Base-by-base conservation (phyloP, 73 alveolate genomes). In the Diophrys sp. region DNA sequence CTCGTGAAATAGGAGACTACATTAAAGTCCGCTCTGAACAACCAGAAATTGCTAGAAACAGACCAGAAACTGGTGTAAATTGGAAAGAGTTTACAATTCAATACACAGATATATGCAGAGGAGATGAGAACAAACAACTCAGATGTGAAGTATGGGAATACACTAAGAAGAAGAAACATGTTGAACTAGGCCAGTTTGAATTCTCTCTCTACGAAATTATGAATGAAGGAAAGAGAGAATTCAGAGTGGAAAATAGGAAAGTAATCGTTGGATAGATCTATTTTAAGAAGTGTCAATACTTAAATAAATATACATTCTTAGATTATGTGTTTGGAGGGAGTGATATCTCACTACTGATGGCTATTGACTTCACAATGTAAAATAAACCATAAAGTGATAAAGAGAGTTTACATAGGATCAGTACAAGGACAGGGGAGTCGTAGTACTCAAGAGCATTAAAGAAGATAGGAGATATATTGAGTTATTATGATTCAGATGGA, bases 301-400 rank as follows among this genome's bases (percentile, higher is more conserved):
- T 72, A 1, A 74, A 89, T 62, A 77, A 78, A 53, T 87, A 87
- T 75, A 76, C 93, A 23, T 95, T 97, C 83, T 66, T 94, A 62
- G 99, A 97, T 80, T 97, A 96, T 87, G 81, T 97, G n/a, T 80
- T 83, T 71, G 98, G 97, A 53, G 98, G 98, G 32, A 81, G 96
- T 29, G 89, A 78, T 75, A 79, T 97, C 5, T 87, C 90, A 69
- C 66, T 94, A 11, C 83, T 90, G 53, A 82, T 96, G 57, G 99
- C 98, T 33, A 88, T 97, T 26, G 99, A 97, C 87, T 97, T 94
- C 81, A 97, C 99, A 23, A 71, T 89, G n/a, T 80, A 97, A 11
- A 97, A 97, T 91, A 81, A 84, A 27, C 83, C 70, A 0, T 87
- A 83, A 25, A 68, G 79, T 66, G 94, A 95, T 29, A 93, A 95